Evolutionary conservation across 768 basidiomycete species (phyloP).

Genomic region (Tulasnella sp.): DNA sequence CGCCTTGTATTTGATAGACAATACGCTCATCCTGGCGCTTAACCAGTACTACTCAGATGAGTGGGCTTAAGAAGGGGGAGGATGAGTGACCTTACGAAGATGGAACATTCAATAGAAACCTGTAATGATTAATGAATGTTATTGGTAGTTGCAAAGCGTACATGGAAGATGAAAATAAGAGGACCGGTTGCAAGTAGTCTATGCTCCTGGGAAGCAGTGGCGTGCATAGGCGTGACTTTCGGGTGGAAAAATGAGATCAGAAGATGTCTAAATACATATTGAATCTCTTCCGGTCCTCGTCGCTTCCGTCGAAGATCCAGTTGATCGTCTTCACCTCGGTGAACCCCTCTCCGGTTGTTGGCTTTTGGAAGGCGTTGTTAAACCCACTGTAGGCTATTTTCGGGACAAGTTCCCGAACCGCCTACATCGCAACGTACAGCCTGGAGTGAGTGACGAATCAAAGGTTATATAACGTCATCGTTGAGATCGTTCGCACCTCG

Average conservation of each 20-base stretch:
- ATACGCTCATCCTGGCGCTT: not conserved
- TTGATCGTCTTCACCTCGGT: conserved; percentile 63
- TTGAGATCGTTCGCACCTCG: conserved; percentile 3
- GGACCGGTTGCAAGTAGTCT: no score
- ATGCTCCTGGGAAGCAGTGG: no score
- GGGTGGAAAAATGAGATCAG: no score
- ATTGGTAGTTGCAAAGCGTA: no score
- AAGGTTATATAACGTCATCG: not conserved
- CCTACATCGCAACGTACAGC: conserved; percentile 27
- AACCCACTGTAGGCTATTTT: conserved; percentile 50
- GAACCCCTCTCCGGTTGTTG: conserved; percentile 59
- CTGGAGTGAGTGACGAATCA: not conserved
- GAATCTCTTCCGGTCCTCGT: conserved; percentile 42
- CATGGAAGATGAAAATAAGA: no score
- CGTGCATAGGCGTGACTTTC: no score
- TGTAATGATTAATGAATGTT: no score
- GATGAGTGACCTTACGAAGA: conserved; percentile 13
- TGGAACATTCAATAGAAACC: no score
- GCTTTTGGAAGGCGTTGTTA: conserved; percentile 42
- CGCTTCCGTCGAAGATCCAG: conserved; percentile 67
- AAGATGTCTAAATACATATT: conserved; percentile 14
- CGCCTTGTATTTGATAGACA: not conserved
- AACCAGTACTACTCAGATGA: conserved; percentile 32
- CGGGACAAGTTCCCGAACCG: conserved; percentile 43
- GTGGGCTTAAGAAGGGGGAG: conserved; percentile 25